phyloP scores from a whole-genome alignment of 2,329 filamentous ascomycete genomes.

The Biscogniauxia mediterranea region DNA sequence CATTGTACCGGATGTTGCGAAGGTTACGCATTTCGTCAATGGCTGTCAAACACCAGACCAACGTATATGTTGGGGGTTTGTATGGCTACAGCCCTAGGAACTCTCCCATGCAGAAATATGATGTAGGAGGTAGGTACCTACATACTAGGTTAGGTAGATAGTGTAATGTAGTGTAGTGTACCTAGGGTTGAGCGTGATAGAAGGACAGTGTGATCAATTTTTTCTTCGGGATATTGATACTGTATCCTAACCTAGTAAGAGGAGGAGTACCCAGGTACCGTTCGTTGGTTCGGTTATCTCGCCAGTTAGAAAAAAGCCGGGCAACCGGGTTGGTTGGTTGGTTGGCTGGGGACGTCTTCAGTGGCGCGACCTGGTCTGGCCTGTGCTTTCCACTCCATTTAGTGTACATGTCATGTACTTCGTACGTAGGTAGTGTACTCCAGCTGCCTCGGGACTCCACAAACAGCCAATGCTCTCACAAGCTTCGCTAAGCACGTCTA shows the following conservation, averaged over 20 bases:
- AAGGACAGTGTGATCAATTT: constrained; percentile 16
- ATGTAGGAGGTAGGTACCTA: background rate
- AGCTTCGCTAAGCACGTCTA: constrained; percentile 2
- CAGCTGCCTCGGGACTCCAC: constrained; percentile 1
- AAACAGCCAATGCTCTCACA: constrained; percentile 8
- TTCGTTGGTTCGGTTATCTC: background rate
- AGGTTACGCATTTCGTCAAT: constrained; percentile 76
- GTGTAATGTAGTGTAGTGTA: constrained; percentile 10
- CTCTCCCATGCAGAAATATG: background rate
- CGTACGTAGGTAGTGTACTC: no score
- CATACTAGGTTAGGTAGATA: constrained; percentile 1
- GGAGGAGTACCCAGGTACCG: background rate
- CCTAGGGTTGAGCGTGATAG: constrained; percentile 4
- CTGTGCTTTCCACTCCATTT: no score
- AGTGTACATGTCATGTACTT: no score
- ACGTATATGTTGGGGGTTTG: background rate
- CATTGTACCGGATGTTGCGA: constrained; percentile 69
- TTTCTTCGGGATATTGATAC: constrained; percentile 12
- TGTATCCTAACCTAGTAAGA: constrained; percentile 5
- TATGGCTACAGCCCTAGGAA: background rate
- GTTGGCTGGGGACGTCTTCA: no score
- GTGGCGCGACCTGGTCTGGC: no score
- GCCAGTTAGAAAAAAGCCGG: background rate
- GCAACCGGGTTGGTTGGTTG: no score
- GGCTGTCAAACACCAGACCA: background rate